Evolutionary conservation across 2,329 filamentous ascomycete species (phyloP).

Genomic region (Diaporthe helianthi): DNA sequence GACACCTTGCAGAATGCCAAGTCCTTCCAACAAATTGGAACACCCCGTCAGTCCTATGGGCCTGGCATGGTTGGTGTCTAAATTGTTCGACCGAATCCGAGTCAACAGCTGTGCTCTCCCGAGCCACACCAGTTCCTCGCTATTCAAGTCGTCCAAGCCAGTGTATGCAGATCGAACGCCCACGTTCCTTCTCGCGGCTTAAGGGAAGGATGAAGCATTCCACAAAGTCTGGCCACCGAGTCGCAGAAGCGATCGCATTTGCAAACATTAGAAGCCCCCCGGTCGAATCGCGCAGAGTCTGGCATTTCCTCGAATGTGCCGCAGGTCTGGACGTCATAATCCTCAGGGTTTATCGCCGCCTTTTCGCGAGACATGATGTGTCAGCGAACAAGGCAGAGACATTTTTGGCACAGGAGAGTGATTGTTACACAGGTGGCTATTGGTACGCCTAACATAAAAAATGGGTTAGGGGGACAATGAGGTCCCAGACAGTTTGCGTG

Average conservation of each 20-base stretch:
- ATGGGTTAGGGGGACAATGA: neutral
- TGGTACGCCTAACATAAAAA: neutral
- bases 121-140: constrained; percentile 26
- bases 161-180: constrained; percentile 5
- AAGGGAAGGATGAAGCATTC: constrained; percentile 37
- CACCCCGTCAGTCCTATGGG: constrained; percentile 56
- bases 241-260: neutral
- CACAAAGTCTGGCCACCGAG: constrained; percentile 14
- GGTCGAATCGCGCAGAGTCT: neutral
- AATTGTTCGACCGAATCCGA: constrained; percentile 38
- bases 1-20: constrained; percentile 55
- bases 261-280: neutral
- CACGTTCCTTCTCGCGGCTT: constrained; percentile 33
- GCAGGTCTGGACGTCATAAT: neutral
- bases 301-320: neutral
- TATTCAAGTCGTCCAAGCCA: constrained; percentile 28
- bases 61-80: constrained; percentile 66
- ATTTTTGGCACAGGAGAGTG: neutral
- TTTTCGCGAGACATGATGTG: neutral
- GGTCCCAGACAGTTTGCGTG: constrained; percentile 3
- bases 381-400: neutral
- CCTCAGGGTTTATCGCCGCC: too few species aligned
- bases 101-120: constrained; percentile 32
- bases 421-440: neutral
- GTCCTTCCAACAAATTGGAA: constrained; percentile 37